Evolutionary conservation across 768 basidiomycete species (phyloP).

Genomic region (Boletus rufocinnamomeus): DNA sequence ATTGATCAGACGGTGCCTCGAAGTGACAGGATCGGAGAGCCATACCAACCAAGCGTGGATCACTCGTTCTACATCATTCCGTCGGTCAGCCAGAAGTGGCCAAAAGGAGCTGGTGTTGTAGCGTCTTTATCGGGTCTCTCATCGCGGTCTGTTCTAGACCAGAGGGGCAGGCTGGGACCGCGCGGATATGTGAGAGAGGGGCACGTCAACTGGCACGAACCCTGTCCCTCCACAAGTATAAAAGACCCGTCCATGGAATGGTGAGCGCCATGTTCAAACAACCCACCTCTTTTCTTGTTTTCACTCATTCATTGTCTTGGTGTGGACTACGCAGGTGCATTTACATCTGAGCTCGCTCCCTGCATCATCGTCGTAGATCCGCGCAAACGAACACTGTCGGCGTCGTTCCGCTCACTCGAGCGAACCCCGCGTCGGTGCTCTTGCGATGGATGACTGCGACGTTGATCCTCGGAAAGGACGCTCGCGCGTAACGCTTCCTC

Average conservation of each 20-base stretch:
- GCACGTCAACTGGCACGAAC: background rate
- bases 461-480: constrained; percentile 45
- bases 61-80: constrained; percentile 1
- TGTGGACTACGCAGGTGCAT: constrained; percentile 10
- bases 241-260: constrained; percentile 5
- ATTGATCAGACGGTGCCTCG: constrained; percentile 9
- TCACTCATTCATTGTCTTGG: constrained; percentile 5
- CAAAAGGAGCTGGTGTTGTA: background rate
- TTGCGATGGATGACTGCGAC: constrained; percentile 83
- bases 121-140: constrained; percentile 9
- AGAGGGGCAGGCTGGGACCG: background rate
- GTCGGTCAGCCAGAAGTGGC: constrained; percentile 5
- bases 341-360: constrained; percentile 22
- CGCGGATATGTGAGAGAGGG: constrained; percentile 6
- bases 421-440: constrained; percentile 41
- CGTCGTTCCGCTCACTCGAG: constrained; percentile 29
- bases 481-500: constrained; percentile 17
- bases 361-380: constrained; percentile 38
- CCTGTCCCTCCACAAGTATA: constrained; percentile 13
- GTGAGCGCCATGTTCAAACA: constrained; percentile 17
- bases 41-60: constrained; percentile 19
- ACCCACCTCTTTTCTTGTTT: constrained; percentile 2
- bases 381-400: constrained; percentile 33
- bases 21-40: background rate
- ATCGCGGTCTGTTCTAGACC: constrained; percentile 6